phyloP scores from a whole-genome alignment of 257 asterid genomes.

The Datura wrightii region DNA sequence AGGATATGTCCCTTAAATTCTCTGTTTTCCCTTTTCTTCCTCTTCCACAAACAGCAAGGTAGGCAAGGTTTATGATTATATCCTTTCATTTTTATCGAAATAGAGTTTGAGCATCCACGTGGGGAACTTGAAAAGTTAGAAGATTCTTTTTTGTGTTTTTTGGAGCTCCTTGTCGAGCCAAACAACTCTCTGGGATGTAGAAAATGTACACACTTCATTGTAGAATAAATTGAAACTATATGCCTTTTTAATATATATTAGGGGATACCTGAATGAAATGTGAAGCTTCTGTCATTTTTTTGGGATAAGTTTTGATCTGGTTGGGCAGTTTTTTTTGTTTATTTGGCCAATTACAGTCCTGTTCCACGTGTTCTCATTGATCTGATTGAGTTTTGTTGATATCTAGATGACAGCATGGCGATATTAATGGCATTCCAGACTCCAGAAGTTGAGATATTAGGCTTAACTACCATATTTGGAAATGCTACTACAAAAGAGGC shows the following conservation, averaged over 20 bases:
- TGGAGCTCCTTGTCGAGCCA: not conserved
- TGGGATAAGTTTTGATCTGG: not conserved
- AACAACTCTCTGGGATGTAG: not conserved
- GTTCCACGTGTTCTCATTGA: not conserved
- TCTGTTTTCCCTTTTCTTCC: not conserved
- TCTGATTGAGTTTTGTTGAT: constrained; percentile 30
- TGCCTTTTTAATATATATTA: not conserved
- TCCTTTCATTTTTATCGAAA: not conserved
- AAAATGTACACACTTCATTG: not conserved
- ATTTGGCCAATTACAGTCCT: not conserved
- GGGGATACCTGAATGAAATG: not conserved
- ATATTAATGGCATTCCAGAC: constrained; percentile 94
- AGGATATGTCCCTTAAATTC: not conserved
- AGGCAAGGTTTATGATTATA: not conserved
- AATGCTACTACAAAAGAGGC: constrained; percentile 82
- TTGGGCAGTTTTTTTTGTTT: not conserved
- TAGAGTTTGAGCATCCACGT: too few species aligned
- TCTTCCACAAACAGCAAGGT: not conserved
- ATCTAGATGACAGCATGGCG: constrained; percentile 91
- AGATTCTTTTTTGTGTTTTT: too few species aligned
- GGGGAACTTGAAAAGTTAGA: too few species aligned
- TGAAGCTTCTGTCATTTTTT: not conserved
- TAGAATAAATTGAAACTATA: not conserved
- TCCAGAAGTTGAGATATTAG: constrained; percentile 76
- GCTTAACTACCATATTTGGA: constrained; percentile 91